Evolutionary conservation across 169 alveolate genomes (phyloP).

Genomic region (Babesia ovata): DNA sequence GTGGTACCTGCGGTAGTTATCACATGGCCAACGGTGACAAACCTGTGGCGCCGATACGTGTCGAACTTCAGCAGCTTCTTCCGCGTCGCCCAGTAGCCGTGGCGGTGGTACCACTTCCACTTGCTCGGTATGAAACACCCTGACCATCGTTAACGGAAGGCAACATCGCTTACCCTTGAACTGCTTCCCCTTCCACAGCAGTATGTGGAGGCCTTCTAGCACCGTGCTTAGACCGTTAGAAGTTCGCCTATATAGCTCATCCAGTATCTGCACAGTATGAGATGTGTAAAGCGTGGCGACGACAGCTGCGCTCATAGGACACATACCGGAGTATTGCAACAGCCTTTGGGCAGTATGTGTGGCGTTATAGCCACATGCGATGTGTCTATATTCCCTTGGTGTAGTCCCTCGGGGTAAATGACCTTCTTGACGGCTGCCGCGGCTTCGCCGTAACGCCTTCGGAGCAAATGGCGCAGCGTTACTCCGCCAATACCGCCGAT

Average conservation of each 20-base stretch:
- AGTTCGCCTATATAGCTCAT: not conserved
- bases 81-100: conserved; percentile 90
- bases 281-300: not conserved
- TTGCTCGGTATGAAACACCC: conserved; percentile 74
- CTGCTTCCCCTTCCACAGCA: conserved; percentile 33
- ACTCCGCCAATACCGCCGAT: too few relatives aligned
- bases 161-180: conserved; percentile 17
- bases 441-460: not conserved
- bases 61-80: conserved; percentile 80
- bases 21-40: not conserved
- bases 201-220: conserved; percentile 1
- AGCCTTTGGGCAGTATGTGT: too few relatives aligned
- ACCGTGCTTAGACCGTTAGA: not conserved
- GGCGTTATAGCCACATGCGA: not conserved
- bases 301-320: not conserved
- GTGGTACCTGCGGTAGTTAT: conserved; percentile 74
- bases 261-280: conserved; percentile 1
- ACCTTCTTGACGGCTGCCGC: not conserved
- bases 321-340: not conserved
- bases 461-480: not conserved
- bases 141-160: not conserved
- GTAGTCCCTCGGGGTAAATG: too few relatives aligned
- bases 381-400: too few relatives aligned
- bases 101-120: conserved; percentile 88
- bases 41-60: conserved; percentile 84